A percentile compares a stretch with the other conserved stretches of the same genome.
These are phyloP conservation scores for Aspergillus taichungensis DNA, from an alignment of 495 filamentous ascomycete genomes.

Conservation along the genomic window DNA sequence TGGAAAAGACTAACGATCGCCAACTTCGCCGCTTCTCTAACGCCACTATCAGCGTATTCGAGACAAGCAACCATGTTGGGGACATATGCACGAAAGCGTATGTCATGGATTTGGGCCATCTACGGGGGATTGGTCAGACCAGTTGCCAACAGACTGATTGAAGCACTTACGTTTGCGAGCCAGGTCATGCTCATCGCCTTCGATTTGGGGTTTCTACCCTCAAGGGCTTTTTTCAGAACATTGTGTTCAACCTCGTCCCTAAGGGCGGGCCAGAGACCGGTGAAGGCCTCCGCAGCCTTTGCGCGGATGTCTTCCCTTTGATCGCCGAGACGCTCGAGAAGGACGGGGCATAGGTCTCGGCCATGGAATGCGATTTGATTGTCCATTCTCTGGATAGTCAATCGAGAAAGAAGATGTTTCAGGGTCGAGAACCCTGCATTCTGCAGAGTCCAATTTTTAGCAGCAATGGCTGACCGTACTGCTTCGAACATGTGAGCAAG, in stretches of 20 bases:
- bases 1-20: slow-evolving; percentile 78
- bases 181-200: slow-evolving; percentile 80
- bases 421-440: slow-evolving; percentile 76
- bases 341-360: slow-evolving; percentile 55
- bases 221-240: slow-evolving; percentile 69
- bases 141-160: slow-evolving; percentile 1
- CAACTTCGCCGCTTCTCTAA: slow-evolving; percentile 73
- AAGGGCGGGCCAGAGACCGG: slow-evolving; percentile 57
- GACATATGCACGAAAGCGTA: slow-evolving; percentile 76
- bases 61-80: slow-evolving; percentile 73
- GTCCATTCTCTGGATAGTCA: slow-evolving; percentile 72
- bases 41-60: slow-evolving; percentile 79
- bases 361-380: slow-evolving; percentile 55
- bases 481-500: slow-evolving; percentile 66
- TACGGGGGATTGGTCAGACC: slow-evolving; percentile 22
- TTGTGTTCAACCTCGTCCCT: slow-evolving; percentile 66
- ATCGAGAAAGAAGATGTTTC: slow-evolving; percentile 72
- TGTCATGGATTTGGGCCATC: slow-evolving; percentile 68
- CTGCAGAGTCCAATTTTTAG: slow-evolving; percentile 60
- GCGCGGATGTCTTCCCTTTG: slow-evolving; percentile 70
- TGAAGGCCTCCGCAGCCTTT: slow-evolving; percentile 62
- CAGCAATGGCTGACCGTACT: slow-evolving; percentile 55
- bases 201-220: slow-evolving; percentile 67
- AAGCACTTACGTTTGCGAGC: slow-evolving; percentile 54
- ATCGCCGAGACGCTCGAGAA: slow-evolving; percentile 83